Percentiles rank a stretch among this genome's conserved stretches.
phyloP scores from a whole-genome alignment of 129 eudicot species.

The Calendula officinalis region DNA sequence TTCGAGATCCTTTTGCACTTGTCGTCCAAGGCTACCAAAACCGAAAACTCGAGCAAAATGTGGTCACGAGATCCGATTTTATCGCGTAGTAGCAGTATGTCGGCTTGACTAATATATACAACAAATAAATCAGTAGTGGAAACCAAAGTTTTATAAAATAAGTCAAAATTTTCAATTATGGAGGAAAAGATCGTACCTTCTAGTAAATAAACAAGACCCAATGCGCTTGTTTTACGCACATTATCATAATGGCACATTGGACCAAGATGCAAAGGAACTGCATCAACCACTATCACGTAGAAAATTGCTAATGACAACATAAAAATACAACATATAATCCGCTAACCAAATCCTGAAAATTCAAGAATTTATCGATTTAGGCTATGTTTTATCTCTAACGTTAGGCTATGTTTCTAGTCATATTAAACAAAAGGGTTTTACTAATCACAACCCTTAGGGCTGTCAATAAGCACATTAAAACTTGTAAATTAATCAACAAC shows the following conservation, averaged over 20 bases:
- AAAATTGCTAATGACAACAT: not conserved
- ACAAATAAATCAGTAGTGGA: not conserved
- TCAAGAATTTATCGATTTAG: not conserved
- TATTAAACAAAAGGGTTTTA: not conserved
- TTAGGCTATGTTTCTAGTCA: not conserved
- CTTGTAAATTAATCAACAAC: too few species aligned
- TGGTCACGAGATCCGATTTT: constrained; percentile 6
- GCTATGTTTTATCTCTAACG: not conserved
- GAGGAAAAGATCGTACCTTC: not conserved
- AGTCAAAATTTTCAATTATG: too few species aligned
- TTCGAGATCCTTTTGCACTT: constrained; percentile 21
- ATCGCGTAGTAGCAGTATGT: not conserved
- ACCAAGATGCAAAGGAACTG: too few species aligned
- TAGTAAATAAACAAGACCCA: too few species aligned
- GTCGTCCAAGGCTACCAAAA: not conserved
- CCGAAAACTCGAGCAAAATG: constrained; percentile 19
- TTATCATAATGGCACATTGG: too few species aligned
- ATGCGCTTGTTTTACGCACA: too few species aligned
- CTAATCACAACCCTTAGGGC: not conserved
- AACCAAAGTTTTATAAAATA: not conserved
- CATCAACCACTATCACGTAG: not conserved
- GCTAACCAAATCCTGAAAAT: not conserved
- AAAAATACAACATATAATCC: not conserved
- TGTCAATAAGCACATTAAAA: too few species aligned
- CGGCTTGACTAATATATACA: not conserved